Percentiles rank a stretch among this genome's conserved stretches.
Evolutionary conservation across 169 alveolate genomes (phyloP).

Genomic region (Ichthyophthirius multifiliis): DNA sequence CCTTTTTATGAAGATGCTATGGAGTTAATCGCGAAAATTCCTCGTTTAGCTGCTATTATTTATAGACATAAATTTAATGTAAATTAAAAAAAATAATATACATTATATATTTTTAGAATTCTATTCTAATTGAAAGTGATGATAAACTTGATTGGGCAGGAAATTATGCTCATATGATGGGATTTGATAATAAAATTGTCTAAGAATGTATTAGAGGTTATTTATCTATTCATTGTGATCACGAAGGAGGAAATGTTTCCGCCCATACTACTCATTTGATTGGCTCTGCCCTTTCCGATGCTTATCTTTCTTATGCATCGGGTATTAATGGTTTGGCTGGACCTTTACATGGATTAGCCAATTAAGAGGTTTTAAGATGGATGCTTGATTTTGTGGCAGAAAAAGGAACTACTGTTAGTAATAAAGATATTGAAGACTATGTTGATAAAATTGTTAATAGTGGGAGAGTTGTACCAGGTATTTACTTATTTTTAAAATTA

Average conservation of each 20-base stretch:
- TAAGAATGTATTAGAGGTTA: constrained; percentile 68
- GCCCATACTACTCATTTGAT: constrained; percentile 93
- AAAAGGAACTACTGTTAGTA: constrained; percentile 74
- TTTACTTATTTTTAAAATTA: too few species aligned
- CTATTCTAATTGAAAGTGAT: constrained; percentile 41
- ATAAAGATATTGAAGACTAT: constrained; percentile 54
- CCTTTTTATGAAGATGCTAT: constrained; percentile 55
- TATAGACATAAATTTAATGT: constrained; percentile 72
- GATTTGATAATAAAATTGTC: constrained; percentile 51
- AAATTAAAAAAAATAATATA: too few species aligned
- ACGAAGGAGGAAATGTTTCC: constrained; percentile 95
- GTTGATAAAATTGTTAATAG: constrained; percentile 62
- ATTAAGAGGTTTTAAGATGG: constrained; percentile 93
- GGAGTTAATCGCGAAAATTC: constrained; percentile 56
- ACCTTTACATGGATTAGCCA: constrained; percentile 95
- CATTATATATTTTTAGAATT: too few species aligned
- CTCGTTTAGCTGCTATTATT: constrained; percentile 78
- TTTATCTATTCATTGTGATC: constrained; percentile 77
- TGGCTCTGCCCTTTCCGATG: constrained; percentile 93
- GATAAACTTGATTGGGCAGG: constrained; percentile 74
- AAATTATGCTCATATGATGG: constrained; percentile 81
- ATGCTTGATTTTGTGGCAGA: constrained; percentile 82
- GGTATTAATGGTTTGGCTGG: constrained; percentile 92
- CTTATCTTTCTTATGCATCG: constrained; percentile 87
- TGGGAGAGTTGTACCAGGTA: constrained; percentile 93